A percentile compares a stretch with the other conserved stretches of the same genome.
Evolutionary conservation across 345 rosid species (phyloP).

Genomic region (Arabidopsis arenosa): DNA sequence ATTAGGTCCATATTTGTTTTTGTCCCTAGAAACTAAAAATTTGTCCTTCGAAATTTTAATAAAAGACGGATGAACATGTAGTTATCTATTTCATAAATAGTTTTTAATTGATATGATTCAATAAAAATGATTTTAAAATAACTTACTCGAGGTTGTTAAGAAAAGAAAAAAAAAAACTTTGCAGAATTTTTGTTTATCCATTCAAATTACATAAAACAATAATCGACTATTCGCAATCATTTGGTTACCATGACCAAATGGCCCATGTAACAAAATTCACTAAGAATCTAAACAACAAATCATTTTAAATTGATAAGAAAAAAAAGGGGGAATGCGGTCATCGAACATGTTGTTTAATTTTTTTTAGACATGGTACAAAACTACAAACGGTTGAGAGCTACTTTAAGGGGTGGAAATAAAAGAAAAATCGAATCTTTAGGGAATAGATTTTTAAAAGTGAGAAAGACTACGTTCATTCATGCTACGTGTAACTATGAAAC

Average conservation of each 20-base stretch:
- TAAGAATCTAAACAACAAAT: not conserved
- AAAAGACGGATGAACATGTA: not conserved
- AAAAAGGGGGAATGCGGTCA: not conserved
- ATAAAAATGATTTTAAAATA: not conserved
- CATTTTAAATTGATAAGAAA: not conserved
- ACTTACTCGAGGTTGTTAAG: not conserved
- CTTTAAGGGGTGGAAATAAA: not conserved
- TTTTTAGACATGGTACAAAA: not conserved
- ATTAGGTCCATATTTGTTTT: not conserved
- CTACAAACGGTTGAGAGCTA: not conserved
- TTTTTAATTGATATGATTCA: not conserved
- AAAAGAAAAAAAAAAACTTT: not conserved
- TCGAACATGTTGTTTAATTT: not conserved
- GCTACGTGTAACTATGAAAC: constrained; percentile 20
- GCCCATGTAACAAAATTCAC: not conserved
- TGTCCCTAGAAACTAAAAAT: not conserved
- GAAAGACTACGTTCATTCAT: not conserved
- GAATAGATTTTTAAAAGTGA: not conserved
- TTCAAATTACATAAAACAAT: not conserved
- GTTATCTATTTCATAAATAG: not conserved
- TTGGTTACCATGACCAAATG: constrained; percentile 14
- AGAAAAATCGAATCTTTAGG: not conserved
- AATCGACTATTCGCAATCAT: constrained; percentile 17
- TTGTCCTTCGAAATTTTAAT: not conserved
- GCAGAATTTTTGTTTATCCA: not conserved